These are phyloP conservation scores for Triticum monococcum DNA, from an alignment of 176 grass and related monocot species.

Conservation along the genomic window DNA sequence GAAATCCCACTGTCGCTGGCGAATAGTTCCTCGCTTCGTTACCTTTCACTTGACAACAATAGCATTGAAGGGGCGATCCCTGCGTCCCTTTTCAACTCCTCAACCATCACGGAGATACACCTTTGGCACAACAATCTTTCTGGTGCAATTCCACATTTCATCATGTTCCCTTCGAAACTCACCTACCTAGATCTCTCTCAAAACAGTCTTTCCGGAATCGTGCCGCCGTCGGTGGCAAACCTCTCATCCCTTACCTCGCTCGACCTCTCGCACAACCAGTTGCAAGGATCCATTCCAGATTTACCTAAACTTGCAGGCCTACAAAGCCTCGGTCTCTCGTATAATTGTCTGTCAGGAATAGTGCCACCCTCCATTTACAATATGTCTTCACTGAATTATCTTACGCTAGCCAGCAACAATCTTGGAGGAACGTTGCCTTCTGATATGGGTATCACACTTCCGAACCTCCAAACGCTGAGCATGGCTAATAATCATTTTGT, in stretches of 20 bases:
- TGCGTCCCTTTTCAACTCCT: conserved; percentile 18
- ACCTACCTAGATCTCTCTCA: neutral
- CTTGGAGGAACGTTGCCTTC: conserved; percentile 4
- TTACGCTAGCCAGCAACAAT: conserved; percentile 21
- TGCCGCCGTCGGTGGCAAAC: conserved; percentile 40
- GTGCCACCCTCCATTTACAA: conserved; percentile 21
- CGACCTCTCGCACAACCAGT: conserved; percentile 17
- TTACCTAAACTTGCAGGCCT: neutral
- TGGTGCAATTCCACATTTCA: neutral
- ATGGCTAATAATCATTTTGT: neutral
- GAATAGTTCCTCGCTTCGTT: neutral
- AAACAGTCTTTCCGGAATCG: conserved; percentile 30
- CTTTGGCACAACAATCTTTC: neutral
- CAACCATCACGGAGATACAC: neutral
- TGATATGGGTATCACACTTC: neutral
- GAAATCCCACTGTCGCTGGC: too few species aligned
- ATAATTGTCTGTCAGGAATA: conserved; percentile 29
- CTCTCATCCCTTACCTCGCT: conserved; percentile 26
- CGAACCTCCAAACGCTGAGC: neutral
- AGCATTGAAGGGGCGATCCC: conserved; percentile 37
- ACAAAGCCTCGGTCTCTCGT: neutral
- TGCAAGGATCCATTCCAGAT: conserved; percentile 39
- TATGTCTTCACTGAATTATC: neutral
- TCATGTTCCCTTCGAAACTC: neutral
- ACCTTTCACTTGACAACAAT: conserved; percentile 35